A percentile compares a stretch with the other conserved stretches of the same genome.
Evolutionary conservation across 345 rosid genomes (phyloP).

Genomic region (Eucalyptus marginata): DNA sequence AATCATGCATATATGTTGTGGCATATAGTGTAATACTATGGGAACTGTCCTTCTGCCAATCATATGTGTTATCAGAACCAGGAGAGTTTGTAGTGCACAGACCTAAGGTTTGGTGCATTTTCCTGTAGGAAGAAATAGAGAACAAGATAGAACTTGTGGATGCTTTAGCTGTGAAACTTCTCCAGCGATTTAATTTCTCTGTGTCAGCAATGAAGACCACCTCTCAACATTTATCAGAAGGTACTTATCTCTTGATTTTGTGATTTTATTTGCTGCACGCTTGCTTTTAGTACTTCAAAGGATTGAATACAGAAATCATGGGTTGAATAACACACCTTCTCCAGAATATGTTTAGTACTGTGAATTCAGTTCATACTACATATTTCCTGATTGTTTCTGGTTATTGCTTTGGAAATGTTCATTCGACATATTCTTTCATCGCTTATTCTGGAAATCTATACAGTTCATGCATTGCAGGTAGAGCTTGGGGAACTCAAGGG

Average conservation of each 20-base stretch:
- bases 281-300: no score
- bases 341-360: neutral
- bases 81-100: neutral
- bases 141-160: conserved; percentile 89
- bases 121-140: conserved; percentile 76
- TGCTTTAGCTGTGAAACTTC: conserved; percentile 84
- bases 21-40: neutral
- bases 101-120: neutral
- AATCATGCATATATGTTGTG: fast-evolving
- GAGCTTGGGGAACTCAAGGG: conserved; percentile 93
- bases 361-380: neutral
- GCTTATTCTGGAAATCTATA: neutral
- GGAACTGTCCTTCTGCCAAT: neutral
- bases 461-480: conserved; percentile 81
- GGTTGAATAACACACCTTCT: neutral
- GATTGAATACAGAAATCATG: neutral
- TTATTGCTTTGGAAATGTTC: neutral
- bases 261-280: neutral
- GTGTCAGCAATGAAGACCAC: conserved; percentile 68
- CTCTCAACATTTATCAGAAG: conserved; percentile 76
- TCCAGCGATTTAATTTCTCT: conserved; percentile 65
- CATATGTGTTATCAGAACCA: neutral
- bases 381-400: neutral
- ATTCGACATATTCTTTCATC: neutral
- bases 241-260: conserved; percentile 9